Conservation (phyloP, 495 filamentous ascomycete species). For the Tuber microsphaerosporum region DNA sequence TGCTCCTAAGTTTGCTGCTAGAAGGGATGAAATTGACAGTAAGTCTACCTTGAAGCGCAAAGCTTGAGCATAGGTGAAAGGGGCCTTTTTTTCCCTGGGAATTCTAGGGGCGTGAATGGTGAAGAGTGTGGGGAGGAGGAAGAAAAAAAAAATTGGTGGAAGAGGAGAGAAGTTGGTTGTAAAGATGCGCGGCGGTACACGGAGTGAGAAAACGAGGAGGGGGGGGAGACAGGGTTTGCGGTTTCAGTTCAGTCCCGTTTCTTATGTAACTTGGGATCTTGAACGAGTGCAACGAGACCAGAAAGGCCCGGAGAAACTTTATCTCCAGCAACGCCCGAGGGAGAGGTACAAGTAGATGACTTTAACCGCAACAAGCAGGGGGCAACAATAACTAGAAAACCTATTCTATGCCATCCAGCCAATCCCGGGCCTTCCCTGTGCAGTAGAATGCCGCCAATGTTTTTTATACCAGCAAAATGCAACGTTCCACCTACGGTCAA, state of each 20-base stretch:
- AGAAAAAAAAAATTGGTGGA: slow-evolving; percentile 14
- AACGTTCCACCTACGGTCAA: too few relatives aligned
- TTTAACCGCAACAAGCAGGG: slow-evolving; percentile 7
- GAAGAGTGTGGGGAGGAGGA: slow-evolving; percentile 10
- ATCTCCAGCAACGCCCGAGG: slow-evolving; percentile 1
- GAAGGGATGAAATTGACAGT: background rate
- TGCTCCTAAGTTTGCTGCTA: slow-evolving; percentile 10
- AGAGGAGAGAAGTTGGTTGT: slow-evolving; percentile 17
- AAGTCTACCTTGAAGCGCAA: slow-evolving; percentile 23
- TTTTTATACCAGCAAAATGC: too few relatives aligned
- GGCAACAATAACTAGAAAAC: background rate
- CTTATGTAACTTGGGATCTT: slow-evolving; percentile 14
- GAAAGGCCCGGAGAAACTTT: slow-evolving; percentile 4
- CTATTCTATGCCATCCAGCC: too few relatives aligned
- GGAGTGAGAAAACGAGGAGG: slow-evolving; percentile 24
- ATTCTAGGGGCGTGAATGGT: background rate
- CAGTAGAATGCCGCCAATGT: too few relatives aligned
- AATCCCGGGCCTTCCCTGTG: too few relatives aligned
- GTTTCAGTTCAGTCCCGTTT: slow-evolving; percentile 35
- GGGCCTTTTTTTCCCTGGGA: slow-evolving; percentile 14
- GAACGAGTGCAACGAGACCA: slow-evolving; percentile 1
- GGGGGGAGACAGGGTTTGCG: slow-evolving; percentile 25
- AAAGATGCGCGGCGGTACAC: slow-evolving; percentile 25
- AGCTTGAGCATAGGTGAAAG: slow-evolving; percentile 16
- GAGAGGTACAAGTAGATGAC: slow-evolving; percentile 1